Conservation (phyloP, 2,329 filamentous ascomycete species). For the Exophiala sideris region DNA sequence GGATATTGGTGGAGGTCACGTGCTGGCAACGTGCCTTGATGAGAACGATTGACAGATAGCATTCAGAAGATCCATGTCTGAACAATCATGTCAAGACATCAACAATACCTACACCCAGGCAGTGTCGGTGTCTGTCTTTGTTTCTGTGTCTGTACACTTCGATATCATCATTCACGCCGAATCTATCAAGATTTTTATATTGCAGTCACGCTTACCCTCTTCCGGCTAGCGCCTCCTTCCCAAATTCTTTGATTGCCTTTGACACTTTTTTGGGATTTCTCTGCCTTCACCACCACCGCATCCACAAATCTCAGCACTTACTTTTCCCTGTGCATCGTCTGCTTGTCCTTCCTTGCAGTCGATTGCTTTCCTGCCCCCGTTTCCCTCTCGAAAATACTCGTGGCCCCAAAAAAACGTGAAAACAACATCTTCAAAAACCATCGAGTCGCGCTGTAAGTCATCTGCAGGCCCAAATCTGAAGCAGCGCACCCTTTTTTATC, state of each 20-base stretch:
- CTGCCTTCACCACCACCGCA: conserved; percentile 16
- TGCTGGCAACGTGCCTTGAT: too few species aligned
- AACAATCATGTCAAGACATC: too few species aligned
- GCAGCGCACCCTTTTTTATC: conserved; percentile 16
- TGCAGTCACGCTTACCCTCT: conserved; percentile 10
- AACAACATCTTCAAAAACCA: conserved; percentile 36
- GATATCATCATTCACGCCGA: background rate
- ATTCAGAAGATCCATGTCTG: too few species aligned
- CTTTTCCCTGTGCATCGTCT: conserved; percentile 24
- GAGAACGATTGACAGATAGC: too few species aligned
- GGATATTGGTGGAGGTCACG: too few species aligned
- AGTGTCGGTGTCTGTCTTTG: too few species aligned
- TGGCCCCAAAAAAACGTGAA: conserved; percentile 37
- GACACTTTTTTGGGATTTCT: conserved; percentile 24
- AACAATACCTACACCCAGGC: too few species aligned
- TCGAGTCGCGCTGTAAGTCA: conserved; percentile 24
- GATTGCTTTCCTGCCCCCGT: conserved; percentile 28
- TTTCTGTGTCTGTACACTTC: too few species aligned
- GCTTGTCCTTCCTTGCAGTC: conserved; percentile 24
- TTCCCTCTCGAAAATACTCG: conserved; percentile 33
- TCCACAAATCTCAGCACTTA: conserved; percentile 22
- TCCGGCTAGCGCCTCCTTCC: conserved; percentile 12
- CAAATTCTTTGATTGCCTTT: conserved; percentile 22
- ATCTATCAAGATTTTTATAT: background rate
- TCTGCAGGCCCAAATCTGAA: background rate